A percentile compares a stretch with the other conserved stretches of the same genome.
Evolutionary conservation across 345 rosid genomes (phyloP).

Genomic region (Gossypium turneri): DNA sequence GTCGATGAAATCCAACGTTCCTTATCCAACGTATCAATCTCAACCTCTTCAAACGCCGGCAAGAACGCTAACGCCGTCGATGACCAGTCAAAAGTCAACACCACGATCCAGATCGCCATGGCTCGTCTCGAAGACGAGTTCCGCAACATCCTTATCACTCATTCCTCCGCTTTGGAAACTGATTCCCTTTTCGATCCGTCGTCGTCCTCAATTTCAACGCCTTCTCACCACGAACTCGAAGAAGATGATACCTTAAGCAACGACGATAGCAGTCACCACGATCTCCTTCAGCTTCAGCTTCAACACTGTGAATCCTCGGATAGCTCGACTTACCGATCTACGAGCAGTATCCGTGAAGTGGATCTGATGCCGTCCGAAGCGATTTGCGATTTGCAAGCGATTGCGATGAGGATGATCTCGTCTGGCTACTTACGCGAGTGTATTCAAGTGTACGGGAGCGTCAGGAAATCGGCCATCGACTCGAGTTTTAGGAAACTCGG

Average conservation of each 20-base stretch:
- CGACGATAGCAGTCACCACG: not conserved
- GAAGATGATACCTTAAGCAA: conserved; percentile 24
- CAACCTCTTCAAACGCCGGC: conserved; percentile 5
- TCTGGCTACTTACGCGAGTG: conserved; percentile 81
- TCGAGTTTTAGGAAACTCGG: conserved; percentile 62
- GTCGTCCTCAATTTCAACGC: conserved; percentile 24
- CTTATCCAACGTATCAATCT: conserved; percentile 40
- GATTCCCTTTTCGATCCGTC: conserved; percentile 44
- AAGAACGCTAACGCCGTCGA: conserved; percentile 8
- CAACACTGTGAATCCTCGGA: conserved; percentile 22
- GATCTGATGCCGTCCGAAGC: conserved; percentile 75
- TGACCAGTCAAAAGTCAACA: conserved; percentile 43
- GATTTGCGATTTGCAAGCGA: conserved; percentile 59
- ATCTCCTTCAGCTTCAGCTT: not conserved
- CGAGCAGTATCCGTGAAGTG: conserved; percentile 80
- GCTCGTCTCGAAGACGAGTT: conserved; percentile 97
- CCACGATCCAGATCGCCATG: conserved; percentile 92
- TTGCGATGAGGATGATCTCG: conserved; percentile 75
- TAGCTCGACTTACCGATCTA: conserved; percentile 51
- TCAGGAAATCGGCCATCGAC: conserved; percentile 80
- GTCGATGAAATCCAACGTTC: conserved; percentile 82
- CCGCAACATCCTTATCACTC: conserved; percentile 59
- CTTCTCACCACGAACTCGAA: conserved; percentile 22
- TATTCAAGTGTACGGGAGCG: conserved; percentile 86
- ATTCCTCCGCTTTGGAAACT: conserved; percentile 59